Evolutionary conservation across 192 early-diverging fungal genomes (phyloP).

Genomic region (Gaertneriomyces sp.): DNA sequence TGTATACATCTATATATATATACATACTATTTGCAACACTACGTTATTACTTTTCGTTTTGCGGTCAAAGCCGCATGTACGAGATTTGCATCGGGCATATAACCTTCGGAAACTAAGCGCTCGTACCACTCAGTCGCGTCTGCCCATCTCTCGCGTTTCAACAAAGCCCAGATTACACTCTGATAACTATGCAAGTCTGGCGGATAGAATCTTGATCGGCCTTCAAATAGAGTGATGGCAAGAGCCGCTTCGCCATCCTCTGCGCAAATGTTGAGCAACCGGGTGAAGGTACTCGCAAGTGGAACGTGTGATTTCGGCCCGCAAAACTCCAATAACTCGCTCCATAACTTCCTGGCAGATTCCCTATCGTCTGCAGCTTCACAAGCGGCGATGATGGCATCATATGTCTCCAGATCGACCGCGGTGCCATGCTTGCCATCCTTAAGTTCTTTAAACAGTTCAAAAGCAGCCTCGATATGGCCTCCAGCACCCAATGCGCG

Average conservation of each 20-base stretch:
- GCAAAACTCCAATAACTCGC: slow-evolving; percentile 10
- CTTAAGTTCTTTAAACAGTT: slow-evolving; percentile 5
- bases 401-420: slow-evolving; percentile 18
- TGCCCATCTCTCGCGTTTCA: neutral
- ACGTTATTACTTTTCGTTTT: neutral
- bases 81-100: slow-evolving; percentile 13
- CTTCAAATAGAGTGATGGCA: slow-evolving; percentile 9
- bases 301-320: neutral
- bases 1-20: neutral
- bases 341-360: slow-evolving; percentile 10
- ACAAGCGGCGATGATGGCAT: slow-evolving; percentile 25
- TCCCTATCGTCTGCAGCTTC: slow-evolving; percentile 10
- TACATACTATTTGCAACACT: neutral
- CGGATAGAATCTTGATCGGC: neutral
- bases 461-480: slow-evolving; percentile 8
- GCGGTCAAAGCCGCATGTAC: slow-evolving; percentile 3
- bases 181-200: slow-evolving; percentile 6
- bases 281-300: slow-evolving; percentile 7
- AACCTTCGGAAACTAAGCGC: slow-evolving; percentile 12
- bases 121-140: slow-evolving; percentile 6
- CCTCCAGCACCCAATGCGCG: slow-evolving; percentile 15
- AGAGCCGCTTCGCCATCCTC: neutral
- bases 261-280: slow-evolving; percentile 12
- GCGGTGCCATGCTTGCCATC: neutral
- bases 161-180: slow-evolving; percentile 7